phyloP scores from a whole-genome alignment of 306 rosid species.

The Ormosia emarginata region DNA sequence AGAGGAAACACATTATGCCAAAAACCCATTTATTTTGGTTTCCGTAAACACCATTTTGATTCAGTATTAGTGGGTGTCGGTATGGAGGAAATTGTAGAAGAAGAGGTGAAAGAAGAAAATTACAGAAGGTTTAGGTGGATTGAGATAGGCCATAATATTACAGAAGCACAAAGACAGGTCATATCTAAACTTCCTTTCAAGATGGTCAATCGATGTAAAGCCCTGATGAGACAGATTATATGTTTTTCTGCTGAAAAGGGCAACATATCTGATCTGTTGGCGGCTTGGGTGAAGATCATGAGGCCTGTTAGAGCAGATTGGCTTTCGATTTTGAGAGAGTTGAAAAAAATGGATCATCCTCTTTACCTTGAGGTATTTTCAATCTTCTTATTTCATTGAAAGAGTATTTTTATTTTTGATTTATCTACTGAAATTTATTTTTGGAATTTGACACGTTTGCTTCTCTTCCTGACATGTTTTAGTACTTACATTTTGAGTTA shows the following conservation, averaged over 20 bases:
- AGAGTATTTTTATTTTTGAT: neutral
- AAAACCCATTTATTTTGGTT: slow-evolving; percentile 20
- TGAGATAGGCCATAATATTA: slow-evolving; percentile 39
- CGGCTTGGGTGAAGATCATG: slow-evolving; percentile 75
- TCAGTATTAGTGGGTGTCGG: slow-evolving; percentile 19
- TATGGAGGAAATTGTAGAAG: slow-evolving; percentile 25
- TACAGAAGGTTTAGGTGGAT: slow-evolving; percentile 50
- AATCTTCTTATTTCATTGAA: neutral
- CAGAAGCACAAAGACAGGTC: slow-evolving; percentile 53
- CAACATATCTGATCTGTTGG: slow-evolving; percentile 45
- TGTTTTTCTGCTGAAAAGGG: slow-evolving; percentile 63
- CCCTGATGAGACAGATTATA: slow-evolving; percentile 77
- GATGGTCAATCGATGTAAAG: slow-evolving; percentile 72
- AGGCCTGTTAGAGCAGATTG: slow-evolving; percentile 84
- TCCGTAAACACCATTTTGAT: slow-evolving; percentile 24
- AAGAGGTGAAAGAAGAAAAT: slow-evolving; percentile 34
- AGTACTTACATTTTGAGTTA: neutral
- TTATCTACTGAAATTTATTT: neutral
- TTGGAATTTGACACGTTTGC: neutral
- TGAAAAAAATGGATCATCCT: slow-evolving; percentile 58
- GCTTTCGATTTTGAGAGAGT: slow-evolving; percentile 75
- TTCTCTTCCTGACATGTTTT: neutral
- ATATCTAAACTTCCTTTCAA: slow-evolving; percentile 58
- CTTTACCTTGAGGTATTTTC: slow-evolving; percentile 61
- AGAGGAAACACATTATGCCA: neutral